Conservation (phyloP, 768 basidiomycete species). For the Fomitopsis pulvina region DNA sequence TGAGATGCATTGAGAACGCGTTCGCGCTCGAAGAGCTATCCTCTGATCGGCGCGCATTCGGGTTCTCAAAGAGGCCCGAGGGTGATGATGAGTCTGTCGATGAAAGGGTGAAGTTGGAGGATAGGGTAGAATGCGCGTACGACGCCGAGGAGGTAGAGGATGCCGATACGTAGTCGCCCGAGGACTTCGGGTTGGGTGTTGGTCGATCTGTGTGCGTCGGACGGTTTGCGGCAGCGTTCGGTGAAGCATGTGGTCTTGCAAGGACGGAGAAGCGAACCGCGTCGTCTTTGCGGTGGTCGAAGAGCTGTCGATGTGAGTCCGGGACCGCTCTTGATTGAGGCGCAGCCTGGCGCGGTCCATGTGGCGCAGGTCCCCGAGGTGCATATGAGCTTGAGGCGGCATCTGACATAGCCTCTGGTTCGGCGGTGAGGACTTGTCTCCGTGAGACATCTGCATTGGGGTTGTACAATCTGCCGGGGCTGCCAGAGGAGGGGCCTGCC, state of each 20-base stretch:
- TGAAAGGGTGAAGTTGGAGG: constrained; percentile 66
- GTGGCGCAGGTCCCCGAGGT: constrained; percentile 26
- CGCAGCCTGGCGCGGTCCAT: constrained; percentile 23
- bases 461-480: constrained; percentile 54
- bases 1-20: constrained; percentile 68
- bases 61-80: constrained; percentile 61
- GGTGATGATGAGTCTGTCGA: constrained; percentile 76
- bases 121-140: constrained; percentile 61
- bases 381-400: constrained; percentile 44
- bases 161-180: constrained; percentile 66
- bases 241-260: constrained; percentile 36
- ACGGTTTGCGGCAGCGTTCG: constrained; percentile 12
- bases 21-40: constrained; percentile 43
- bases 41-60: constrained; percentile 38
- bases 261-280: constrained; percentile 77
- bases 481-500: constrained; percentile 17
- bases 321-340: constrained; percentile 29
- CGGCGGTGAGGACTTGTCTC: constrained; percentile 45
- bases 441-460: constrained; percentile 63
- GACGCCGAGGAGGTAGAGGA: constrained; percentile 60
- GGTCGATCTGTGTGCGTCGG: constrained; percentile 29
- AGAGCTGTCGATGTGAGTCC: constrained; percentile 49
- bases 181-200: constrained; percentile 50
- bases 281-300: constrained; percentile 88
- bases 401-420: constrained; percentile 63